Percentiles rank a stretch among this genome's conserved stretches.
phyloP scores from a whole-genome alignment of 495 filamentous ascomycete species.

The Trichoderma parareesei region DNA sequence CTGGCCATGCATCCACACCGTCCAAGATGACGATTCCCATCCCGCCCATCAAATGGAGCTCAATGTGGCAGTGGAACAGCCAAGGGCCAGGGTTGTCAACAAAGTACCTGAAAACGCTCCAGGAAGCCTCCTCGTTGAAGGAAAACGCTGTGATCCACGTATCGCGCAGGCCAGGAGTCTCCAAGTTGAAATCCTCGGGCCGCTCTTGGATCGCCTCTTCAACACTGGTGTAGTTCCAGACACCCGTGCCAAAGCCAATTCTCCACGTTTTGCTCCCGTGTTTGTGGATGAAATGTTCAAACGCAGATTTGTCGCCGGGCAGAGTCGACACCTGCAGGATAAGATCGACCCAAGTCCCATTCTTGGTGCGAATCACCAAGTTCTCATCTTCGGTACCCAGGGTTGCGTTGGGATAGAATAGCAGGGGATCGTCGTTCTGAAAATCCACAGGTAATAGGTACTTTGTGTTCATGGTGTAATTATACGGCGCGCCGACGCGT shows the following conservation, averaged over 20 bases:
- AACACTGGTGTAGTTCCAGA: background rate
- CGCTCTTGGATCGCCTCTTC: background rate
- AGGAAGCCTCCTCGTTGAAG: background rate
- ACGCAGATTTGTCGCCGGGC: background rate
- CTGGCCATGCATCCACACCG: background rate
- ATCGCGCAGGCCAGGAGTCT: background rate
- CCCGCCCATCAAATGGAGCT: conserved; percentile 1
- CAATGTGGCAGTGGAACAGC: background rate
- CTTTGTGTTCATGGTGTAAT: background rate
- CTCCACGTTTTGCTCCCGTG: conserved; percentile 2
- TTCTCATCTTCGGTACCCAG: background rate
- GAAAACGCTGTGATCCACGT: conserved; percentile 1
- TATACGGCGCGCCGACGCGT: background rate
- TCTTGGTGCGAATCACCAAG: background rate
- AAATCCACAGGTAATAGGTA: background rate
- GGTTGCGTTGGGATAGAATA: background rate
- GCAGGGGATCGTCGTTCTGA: background rate
- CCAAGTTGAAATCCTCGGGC: background rate
- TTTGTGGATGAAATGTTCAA: background rate
- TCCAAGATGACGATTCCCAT: background rate
- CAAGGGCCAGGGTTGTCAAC: background rate
- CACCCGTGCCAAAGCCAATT: background rate
- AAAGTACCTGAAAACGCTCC: background rate
- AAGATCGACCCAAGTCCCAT: background rate
- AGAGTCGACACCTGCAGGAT: background rate